These are phyloP conservation scores for Chaetoceros muelleri DNA, from an alignment of 108 stramenopile genomes.

Conservation along the genomic window DNA sequence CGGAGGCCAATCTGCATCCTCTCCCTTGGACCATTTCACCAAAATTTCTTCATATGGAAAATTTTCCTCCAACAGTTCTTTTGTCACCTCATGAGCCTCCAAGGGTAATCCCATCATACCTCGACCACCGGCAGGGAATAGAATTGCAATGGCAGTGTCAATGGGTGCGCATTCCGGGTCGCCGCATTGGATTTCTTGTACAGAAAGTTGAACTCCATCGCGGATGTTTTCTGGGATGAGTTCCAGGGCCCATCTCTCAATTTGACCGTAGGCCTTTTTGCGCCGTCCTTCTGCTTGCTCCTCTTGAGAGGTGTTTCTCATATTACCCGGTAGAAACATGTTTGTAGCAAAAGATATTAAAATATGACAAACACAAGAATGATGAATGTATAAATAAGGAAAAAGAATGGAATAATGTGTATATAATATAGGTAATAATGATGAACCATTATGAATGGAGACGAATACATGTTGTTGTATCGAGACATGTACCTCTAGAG, in stretches of 20 bases:
- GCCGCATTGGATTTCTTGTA: conserved; percentile 78
- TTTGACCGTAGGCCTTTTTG: conserved; percentile 26
- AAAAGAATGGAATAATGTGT: too few relatives aligned
- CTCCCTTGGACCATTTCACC: conserved; percentile 56
- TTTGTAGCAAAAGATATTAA: conserved; percentile 1
- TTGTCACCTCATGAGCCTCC: conserved; percentile 63
- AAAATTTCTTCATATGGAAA: conserved; percentile 65
- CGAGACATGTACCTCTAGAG: too few relatives aligned
- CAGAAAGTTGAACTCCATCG: conserved; percentile 35
- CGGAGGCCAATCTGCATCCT: conserved; percentile 76
- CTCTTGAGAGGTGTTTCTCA: conserved; percentile 18
- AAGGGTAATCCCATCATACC: conserved; percentile 69
- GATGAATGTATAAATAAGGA: too few relatives aligned
- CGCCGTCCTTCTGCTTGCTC: conserved; percentile 20
- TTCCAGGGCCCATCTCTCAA: conserved; percentile 55
- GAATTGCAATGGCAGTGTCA: conserved; percentile 67
- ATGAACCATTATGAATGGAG: too few relatives aligned
- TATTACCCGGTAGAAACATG: conserved; percentile 66
- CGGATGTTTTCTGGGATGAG: conserved; percentile 49
- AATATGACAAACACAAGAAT: too few relatives aligned
- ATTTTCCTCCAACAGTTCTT: conserved; percentile 41
- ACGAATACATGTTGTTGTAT: too few relatives aligned
- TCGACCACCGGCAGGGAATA: conserved; percentile 46
- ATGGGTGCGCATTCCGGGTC: conserved; percentile 84
- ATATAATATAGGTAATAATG: too few relatives aligned